Percentiles rank a stretch among this genome's conserved stretches.
Evolutionary conservation across 139 green algal species (phyloP).

Genomic region (Nannochloris sp.): DNA sequence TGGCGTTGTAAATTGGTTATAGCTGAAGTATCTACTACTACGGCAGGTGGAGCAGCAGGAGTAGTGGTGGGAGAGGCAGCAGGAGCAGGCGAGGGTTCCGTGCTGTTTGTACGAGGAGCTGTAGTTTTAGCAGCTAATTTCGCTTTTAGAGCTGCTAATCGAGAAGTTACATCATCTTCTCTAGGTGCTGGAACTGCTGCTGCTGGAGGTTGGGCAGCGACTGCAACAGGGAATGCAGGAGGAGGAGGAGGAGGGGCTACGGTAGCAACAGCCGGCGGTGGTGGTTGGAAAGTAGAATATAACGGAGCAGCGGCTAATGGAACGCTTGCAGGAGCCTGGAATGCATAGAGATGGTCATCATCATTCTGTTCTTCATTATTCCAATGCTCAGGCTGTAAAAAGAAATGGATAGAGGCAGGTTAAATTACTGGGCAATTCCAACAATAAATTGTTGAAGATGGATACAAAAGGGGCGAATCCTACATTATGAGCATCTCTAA

Average conservation of each 20-base stretch:
- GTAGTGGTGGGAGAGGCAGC: no score
- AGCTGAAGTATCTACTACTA: no score
- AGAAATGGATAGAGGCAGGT: background rate
- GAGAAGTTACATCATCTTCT: constrained; percentile 5
- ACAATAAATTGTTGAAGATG: no score
- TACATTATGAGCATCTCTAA: constrained; percentile 17
- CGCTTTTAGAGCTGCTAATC: constrained; percentile 21
- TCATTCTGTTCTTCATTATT: background rate
- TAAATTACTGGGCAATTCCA: background rate
- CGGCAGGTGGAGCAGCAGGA: no score
- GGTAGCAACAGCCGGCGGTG: background rate
- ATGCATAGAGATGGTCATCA: background rate
- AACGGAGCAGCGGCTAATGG: background rate
- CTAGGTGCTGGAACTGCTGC: no score
- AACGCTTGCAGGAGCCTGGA: background rate
- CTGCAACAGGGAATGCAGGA: background rate
- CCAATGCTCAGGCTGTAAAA: background rate
- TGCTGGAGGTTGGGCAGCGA: background rate
- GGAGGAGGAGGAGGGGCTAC: background rate
- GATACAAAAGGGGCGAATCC: no score
- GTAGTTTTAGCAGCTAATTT: constrained; percentile 19
- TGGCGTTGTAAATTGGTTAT: no score
- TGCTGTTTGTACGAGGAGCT: no score
- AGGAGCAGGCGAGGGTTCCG: no score
- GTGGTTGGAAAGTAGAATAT: no score